phyloP scores from a whole-genome alignment of 1,284 basidiomycete species.

The Leucoagaricus sp. region DNA sequence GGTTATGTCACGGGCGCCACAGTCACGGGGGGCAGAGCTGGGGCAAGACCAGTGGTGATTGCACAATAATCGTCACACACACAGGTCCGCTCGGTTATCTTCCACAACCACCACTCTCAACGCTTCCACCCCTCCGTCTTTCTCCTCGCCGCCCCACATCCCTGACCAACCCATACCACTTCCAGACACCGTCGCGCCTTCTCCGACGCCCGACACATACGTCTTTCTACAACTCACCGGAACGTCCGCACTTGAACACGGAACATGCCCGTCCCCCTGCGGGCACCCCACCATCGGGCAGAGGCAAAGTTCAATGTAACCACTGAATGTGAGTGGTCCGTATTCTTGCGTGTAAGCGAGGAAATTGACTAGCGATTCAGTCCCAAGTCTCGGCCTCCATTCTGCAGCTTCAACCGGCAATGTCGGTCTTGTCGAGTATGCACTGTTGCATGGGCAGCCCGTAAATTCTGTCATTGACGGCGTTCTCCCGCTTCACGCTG shows the following conservation, averaged over 20 bases:
- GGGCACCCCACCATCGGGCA: slow-evolving; percentile 44
- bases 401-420: slow-evolving; percentile 89
- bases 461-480: slow-evolving; percentile 92
- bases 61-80: slow-evolving; percentile 18
- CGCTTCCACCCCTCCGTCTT: not conserved
- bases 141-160: not conserved
- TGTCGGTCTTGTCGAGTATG: slow-evolving; percentile 85
- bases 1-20: too few relatives aligned
- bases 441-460: slow-evolving; percentile 90
- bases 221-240: not conserved
- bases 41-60: slow-evolving; percentile 9
- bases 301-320: slow-evolving; percentile 79
- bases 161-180: not conserved
- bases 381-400: slow-evolving; percentile 86
- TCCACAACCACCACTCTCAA: slow-evolving; percentile 17
- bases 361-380: slow-evolving; percentile 40
- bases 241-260: not conserved
- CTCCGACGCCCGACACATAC: not conserved
- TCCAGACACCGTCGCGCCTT: not conserved
- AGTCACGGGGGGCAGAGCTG: slow-evolving; percentile 1
- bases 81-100: slow-evolving; percentile 8
- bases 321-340: slow-evolving; percentile 63
- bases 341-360: slow-evolving; percentile 12
- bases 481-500: slow-evolving; percentile 89
- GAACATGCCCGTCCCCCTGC: slow-evolving; percentile 31